These are phyloP conservation scores for Aspergillus neoniger DNA, from an alignment of 2,329 filamentous ascomycete genomes.

Conservation along the genomic window DNA sequence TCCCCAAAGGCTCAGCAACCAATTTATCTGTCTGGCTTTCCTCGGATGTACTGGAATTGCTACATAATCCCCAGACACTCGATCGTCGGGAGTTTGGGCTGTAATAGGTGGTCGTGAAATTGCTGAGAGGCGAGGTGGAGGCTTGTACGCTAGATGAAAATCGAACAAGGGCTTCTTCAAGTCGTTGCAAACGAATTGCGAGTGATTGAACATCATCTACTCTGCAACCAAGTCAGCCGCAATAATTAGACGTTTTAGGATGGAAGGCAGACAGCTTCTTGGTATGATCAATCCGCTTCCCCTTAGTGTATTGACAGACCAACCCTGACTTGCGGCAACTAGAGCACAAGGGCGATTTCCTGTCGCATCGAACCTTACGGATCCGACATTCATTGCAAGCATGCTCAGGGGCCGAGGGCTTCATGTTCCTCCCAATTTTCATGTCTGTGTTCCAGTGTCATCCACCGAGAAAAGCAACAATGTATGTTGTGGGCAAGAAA, in stretches of 20 bases:
- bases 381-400: conserved; percentile 1
- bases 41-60: neutral
- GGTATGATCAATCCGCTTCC: neutral
- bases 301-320: neutral
- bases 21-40: neutral
- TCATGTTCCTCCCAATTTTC: neutral
- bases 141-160: neutral
- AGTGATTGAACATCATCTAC: neutral
- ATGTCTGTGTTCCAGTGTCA: neutral
- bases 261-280: neutral
- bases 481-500: neutral
- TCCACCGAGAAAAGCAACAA: neutral
- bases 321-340: neutral
- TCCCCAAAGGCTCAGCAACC: neutral
- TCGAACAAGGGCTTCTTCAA: neutral
- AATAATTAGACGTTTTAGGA: neutral
- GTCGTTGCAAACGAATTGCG: neutral
- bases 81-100: neutral
- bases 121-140: neutral
- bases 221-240: neutral
- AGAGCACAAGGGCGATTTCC: neutral
- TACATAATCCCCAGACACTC: neutral
- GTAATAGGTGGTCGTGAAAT: neutral
- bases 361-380: conserved; percentile 8
- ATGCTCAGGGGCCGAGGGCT: neutral